Evolutionary conservation across 2,329 filamentous ascomycete species (phyloP).

Genomic region (Hymenotorrendiella dingleyae): DNA sequence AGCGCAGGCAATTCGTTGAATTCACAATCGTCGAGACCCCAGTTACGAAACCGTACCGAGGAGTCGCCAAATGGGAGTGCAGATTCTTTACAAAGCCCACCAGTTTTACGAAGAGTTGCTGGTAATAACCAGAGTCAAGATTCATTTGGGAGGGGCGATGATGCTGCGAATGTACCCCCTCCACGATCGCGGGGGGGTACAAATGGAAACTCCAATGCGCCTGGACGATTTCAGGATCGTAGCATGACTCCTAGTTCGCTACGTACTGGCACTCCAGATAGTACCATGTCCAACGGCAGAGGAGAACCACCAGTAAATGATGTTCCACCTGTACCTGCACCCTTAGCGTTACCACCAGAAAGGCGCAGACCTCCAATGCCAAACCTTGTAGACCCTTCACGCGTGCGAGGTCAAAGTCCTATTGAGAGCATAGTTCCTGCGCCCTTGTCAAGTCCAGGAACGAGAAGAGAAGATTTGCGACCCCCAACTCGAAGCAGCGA

Average conservation of each 20-base stretch:
- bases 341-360: constrained; percentile 27
- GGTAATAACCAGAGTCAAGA: constrained; percentile 29
- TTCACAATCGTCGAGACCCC: constrained; percentile 23
- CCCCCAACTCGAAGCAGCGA: constrained; percentile 31
- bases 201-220: constrained; percentile 24
- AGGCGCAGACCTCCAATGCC: constrained; percentile 31
- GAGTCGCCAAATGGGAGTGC: constrained; percentile 26
- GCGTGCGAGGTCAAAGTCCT: constrained; percentile 24
- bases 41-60: constrained; percentile 22
- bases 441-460: constrained; percentile 32
- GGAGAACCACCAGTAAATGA: constrained; percentile 20
- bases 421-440: constrained; percentile 31
- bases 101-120: constrained; percentile 23
- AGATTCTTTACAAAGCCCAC: constrained; percentile 22
- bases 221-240: constrained; percentile 29
- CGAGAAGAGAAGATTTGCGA: constrained; percentile 30
- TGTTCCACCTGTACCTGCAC: constrained; percentile 26
- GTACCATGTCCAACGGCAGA: constrained; percentile 16
- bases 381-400: constrained; percentile 22
- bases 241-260: constrained; percentile 27
- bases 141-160: constrained; percentile 28
- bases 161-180: constrained; percentile 16
- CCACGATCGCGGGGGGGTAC: constrained; percentile 27
- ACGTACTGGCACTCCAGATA: constrained; percentile 26
- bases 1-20: constrained; percentile 16